Evolutionary conservation across 306 rosid genomes (phyloP), one percentile per base, ranked within the genome.

Genomic region (Cicer arietinum): DNA sequence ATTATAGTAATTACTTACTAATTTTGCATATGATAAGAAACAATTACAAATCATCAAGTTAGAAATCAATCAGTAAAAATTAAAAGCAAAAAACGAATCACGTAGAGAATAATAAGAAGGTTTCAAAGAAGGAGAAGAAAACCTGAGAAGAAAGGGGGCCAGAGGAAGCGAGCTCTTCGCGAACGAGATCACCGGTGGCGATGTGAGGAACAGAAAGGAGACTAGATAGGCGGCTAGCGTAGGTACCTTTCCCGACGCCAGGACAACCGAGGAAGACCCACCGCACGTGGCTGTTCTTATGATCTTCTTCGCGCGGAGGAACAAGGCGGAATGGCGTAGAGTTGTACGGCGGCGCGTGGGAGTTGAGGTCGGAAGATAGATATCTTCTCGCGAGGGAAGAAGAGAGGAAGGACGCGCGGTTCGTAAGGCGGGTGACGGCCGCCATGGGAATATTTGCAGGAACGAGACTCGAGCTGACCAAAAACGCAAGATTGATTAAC

Each of bases 181-280:
- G 94, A 69, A 94, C 93, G 67, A 94, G 99, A 87, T 94, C 96
- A 12, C 97, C 97, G 20, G 96, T 92, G 82, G 95, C 95, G 73
- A 94, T 89, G 81, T 90, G 96, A 58, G 99, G 97, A 2, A 90
- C 87, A 10, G 88, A 88, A 44, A 94, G 92, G 67, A 90, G 96
- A 45, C 79, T 85, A n/a, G 81, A 94, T 10, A 94, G 88, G 7
- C 98, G 98, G 44, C 95, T 87, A 2, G 98, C 93, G 62, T 91
- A 90, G 6, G 99, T 94, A 1, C 99, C 99, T 77, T 91, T 92
- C 0, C 99, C 99, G 69, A 94, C 97, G 76, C 99, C 98, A 3
- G 99, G 95, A 41, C 90, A 92, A 45, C 96, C 99, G 7, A 89
- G 77, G 78, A 94, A 94, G 7, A 90, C 90, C 97, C 99, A 94